Evolutionary conservation across 106 monocot genomes (phyloP).

Genomic region (Xerophyta viscosa): DNA sequence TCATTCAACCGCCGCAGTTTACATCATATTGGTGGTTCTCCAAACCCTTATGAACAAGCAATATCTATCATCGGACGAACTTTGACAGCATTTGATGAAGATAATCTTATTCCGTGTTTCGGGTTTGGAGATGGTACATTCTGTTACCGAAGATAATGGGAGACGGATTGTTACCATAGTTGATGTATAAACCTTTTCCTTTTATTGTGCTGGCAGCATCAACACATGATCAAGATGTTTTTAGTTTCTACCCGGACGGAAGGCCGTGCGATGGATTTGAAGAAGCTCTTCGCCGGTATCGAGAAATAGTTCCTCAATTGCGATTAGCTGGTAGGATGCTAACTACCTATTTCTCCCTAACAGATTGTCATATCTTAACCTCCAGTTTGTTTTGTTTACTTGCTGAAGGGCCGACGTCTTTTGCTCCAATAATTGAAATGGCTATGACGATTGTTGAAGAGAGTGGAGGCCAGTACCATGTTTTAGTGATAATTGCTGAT

Average conservation of each 20-base stretch:
- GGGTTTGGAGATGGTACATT: conserved; percentile 90
- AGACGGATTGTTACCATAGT: neutral
- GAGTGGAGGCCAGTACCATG: conserved; percentile 79
- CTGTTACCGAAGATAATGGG: neutral
- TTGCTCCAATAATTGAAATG: conserved; percentile 77
- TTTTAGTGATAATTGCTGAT: conserved; percentile 78
- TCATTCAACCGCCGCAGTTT: conserved; percentile 68
- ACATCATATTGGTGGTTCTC: conserved; percentile 55
- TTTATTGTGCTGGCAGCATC: conserved; percentile 22
- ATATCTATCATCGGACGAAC: conserved; percentile 88
- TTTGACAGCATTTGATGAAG: conserved; percentile 81
- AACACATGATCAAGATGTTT: conserved; percentile 46
- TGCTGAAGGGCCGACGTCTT: conserved; percentile 63
- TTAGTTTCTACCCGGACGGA: conserved; percentile 35
- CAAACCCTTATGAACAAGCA: conserved; percentile 90
- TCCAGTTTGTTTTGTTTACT: neutral
- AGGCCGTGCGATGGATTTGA: conserved; percentile 38
- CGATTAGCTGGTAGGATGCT: conserved; percentile 29
- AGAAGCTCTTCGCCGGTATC: conserved; percentile 29
- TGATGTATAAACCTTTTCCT: conserved; percentile 1
- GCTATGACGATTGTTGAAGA: conserved; percentile 61
- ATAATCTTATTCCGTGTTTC: conserved; percentile 90
- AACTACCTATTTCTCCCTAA: neutral
- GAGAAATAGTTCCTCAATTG: conserved; percentile 36
- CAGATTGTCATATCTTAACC: neutral